Evolutionary conservation across 805 yeast species (phyloP), one percentile per base, ranked within the genome.

Genomic region (Sugiyamaella boreocaroliniensis): DNA sequence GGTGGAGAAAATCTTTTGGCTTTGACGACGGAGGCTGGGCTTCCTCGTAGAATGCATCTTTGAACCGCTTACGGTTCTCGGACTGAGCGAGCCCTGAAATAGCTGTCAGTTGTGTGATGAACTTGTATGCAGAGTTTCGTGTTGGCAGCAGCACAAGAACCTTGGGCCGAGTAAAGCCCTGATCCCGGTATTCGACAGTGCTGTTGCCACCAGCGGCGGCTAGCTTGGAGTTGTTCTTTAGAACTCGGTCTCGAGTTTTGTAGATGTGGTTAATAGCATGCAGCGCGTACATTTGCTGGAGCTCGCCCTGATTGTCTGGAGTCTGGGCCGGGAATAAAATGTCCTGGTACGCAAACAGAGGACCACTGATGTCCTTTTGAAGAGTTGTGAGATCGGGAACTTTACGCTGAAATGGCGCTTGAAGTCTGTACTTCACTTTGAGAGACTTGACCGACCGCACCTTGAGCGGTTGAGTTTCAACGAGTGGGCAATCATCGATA

Each of bases 101-200:
- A 40, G 74, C 69, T 40, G 84, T 80, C 40, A 93, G 60, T 37
- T 78, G 75, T 43, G 78, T 76, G 18, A 90, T 81, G 15, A 89
- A 74, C 54, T 82, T 80, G 64, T 80, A 83, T 26, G 93, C 89
- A 9, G 84, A 71, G 59, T 89, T 78, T 63, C 97, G 78, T 0
- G 96, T 88, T 11, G 99, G 98, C 42, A 88, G 71, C 22, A 93
- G 68, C 4, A 92, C 80, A 52, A 93, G 70, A 1, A 85, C 89
- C 63, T 89, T 90, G 0, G 99, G 96, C 56, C 98, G 77, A 0
- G 97, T 90, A 66, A 89, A 93, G 29, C 99, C 98, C 68, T 93
- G 98, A 66, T 93, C 99, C 52, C 95, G 73, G 58, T 77, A 76
- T n/a, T 58, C 61, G 3, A 55, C 52, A n/a, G 57, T 57, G 65